Evolutionary conservation across 805 yeast genomes (phyloP).

Genomic region (Vanderwaltozyma yarrowii): DNA sequence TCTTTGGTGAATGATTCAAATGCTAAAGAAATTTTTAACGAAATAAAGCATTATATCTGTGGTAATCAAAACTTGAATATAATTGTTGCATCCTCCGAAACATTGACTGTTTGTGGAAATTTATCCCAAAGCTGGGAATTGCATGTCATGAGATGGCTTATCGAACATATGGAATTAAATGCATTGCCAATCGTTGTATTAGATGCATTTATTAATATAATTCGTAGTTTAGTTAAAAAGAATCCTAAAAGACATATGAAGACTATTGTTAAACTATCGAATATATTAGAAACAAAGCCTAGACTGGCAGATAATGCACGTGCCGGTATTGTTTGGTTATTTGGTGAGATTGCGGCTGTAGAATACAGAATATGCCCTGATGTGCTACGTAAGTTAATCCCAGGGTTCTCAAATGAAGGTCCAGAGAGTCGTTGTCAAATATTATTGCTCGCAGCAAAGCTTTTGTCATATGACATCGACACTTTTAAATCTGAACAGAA

Average conservation of each 20-base stretch:
- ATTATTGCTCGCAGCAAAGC: conserved; percentile 63
- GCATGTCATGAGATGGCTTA: conserved; percentile 55
- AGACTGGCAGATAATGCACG: conserved; percentile 42
- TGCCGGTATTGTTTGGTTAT: conserved; percentile 81
- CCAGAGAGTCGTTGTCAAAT: conserved; percentile 59
- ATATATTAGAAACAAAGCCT: conserved; percentile 19
- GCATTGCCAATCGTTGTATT: conserved; percentile 28
- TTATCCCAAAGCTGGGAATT: conserved; percentile 39
- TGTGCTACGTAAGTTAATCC: conserved; percentile 49
- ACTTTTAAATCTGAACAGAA: conserved; percentile 10
- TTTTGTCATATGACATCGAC: conserved; percentile 47
- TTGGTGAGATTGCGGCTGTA: conserved; percentile 63
- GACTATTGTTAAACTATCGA: conserved; percentile 43
- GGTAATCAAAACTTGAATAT: conserved; percentile 21
- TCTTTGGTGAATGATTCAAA: conserved; percentile 45
- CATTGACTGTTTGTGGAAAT: conserved; percentile 53
- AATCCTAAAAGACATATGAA: conserved; percentile 43
- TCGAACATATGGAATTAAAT: conserved; percentile 34
- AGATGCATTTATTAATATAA: conserved; percentile 60
- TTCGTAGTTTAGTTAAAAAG: conserved; percentile 62
- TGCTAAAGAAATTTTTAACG: conserved; percentile 43
- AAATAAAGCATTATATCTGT: conserved; percentile 49
- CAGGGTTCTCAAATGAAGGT: conserved; percentile 43
- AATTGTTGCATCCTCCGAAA: conserved; percentile 42
- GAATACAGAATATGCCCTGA: conserved; percentile 59